A percentile compares a stretch with the other conserved stretches of the same genome.
These are phyloP conservation scores for Fusarium anthophilum DNA, from an alignment of 2,329 filamentous ascomycete species.

Conservation along the genomic window DNA sequence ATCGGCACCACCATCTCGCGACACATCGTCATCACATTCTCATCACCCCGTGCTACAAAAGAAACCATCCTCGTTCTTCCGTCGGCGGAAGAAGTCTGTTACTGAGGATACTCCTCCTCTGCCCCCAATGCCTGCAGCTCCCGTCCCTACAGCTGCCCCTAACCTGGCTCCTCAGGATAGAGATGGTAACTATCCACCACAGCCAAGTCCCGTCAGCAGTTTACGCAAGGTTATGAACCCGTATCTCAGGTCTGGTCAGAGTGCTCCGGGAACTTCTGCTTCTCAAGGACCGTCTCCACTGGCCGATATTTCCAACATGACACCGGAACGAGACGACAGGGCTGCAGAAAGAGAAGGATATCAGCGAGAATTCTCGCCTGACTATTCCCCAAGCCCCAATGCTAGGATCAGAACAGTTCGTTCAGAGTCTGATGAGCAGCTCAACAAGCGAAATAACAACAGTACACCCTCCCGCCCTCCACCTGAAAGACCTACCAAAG, in stretches of 20 bases:
- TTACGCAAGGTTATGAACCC: constrained; percentile 88
- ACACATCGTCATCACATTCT: constrained; percentile 55
- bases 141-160: constrained; percentile 50
- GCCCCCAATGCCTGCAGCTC: constrained; percentile 56
- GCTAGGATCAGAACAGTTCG: constrained; percentile 75
- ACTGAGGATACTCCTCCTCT: constrained; percentile 74
- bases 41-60: constrained; percentile 74
- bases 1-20: constrained; percentile 61
- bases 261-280: constrained; percentile 39
- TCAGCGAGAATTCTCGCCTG: constrained; percentile 74
- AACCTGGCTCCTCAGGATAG: constrained; percentile 47
- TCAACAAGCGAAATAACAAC: constrained; percentile 39
- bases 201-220: constrained; percentile 78
- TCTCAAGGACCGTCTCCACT: constrained; percentile 41
- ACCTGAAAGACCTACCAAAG: constrained; percentile 44
- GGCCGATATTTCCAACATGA: constrained; percentile 40
- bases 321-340: constrained; percentile 19
- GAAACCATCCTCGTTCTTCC: constrained; percentile 94
- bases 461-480: constrained; percentile 51
- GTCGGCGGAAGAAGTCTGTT: constrained; percentile 89
- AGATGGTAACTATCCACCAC: constrained; percentile 46
- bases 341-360: constrained; percentile 46
- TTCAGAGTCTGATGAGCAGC: constrained; percentile 51
- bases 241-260: constrained; percentile 65
- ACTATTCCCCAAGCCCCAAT: constrained; percentile 77